Conservation (phyloP, 306 rosid species). For the Castanopsis chinensis region DNA sequence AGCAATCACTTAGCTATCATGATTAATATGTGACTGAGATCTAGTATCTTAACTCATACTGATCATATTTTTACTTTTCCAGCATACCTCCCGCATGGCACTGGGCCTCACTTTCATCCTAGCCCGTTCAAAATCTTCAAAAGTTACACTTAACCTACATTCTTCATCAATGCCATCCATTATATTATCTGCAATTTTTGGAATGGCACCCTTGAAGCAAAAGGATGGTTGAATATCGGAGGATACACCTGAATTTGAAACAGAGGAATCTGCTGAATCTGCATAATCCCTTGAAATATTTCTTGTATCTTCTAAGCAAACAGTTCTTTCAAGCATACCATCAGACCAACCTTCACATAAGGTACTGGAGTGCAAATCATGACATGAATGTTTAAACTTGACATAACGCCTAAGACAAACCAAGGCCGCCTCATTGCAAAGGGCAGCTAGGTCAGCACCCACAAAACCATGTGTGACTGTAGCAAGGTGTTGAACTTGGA, state of each 20-base stretch:
- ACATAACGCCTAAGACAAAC: constrained; percentile 58
- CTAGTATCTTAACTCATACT: background rate
- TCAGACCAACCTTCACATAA: constrained; percentile 25
- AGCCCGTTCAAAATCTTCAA: constrained; percentile 85
- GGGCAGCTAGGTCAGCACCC: constrained; percentile 86
- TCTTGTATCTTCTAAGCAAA: constrained; percentile 25
- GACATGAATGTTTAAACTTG: constrained; percentile 29
- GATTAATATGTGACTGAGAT: background rate
- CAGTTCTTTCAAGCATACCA: constrained; percentile 22
- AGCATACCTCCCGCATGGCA: constrained; percentile 93
- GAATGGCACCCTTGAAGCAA: constrained; percentile 27
- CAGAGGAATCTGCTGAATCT: constrained; percentile 34
- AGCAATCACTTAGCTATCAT: background rate
- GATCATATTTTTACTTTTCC: background rate
- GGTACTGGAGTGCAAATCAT: constrained; percentile 19
- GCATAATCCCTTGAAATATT: constrained; percentile 27
- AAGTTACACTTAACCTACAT: constrained; percentile 45
- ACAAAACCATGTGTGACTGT: constrained; percentile 83
- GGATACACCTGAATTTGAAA: constrained; percentile 34
- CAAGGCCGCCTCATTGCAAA: constrained; percentile 75
- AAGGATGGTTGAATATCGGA: constrained; percentile 27
- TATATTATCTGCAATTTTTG: constrained; percentile 28
- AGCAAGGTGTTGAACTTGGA: constrained; percentile 75
- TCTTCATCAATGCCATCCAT: constrained; percentile 36
- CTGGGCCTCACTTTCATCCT: constrained; percentile 81